Percentiles rank a stretch among this genome's conserved stretches.
phyloP scores from a whole-genome alignment of 208 protist genomes.

The Blechomonas ayalai region DNA sequence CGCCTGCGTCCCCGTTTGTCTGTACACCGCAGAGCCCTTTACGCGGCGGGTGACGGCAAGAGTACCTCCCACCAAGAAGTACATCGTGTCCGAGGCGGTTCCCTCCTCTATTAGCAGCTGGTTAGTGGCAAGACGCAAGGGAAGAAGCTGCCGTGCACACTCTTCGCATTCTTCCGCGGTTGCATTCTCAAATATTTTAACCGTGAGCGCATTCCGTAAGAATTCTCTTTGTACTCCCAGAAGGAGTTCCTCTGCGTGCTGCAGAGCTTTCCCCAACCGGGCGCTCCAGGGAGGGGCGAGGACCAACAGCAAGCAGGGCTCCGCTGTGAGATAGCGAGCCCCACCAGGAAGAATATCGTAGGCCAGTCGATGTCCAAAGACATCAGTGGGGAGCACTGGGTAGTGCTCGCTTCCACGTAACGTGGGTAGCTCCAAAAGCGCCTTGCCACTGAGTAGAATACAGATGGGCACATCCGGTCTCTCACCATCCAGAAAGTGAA shows the following conservation, averaged over 20 bases:
- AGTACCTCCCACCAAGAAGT: conserved; percentile 49
- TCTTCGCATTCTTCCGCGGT: conserved; percentile 7
- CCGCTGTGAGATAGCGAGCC: conserved; percentile 42
- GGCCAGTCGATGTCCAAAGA: conserved; percentile 39
- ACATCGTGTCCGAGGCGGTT: conserved; percentile 39
- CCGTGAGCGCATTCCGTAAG: conserved; percentile 21
- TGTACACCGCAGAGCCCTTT: conserved; percentile 5
- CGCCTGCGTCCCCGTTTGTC: no score
- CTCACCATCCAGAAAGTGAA: no score
- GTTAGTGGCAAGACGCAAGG: conserved; percentile 33
- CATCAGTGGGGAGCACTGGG: conserved; percentile 41
- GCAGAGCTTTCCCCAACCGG: conserved; percentile 5
- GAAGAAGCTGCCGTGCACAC: conserved; percentile 28
- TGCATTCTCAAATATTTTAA: conserved; percentile 20
- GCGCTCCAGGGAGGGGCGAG: conserved; percentile 12
- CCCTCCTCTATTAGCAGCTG: conserved; percentile 54
- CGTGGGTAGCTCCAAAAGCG: conserved; percentile 15
- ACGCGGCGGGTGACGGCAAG: conserved; percentile 42
- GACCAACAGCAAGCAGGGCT: conserved; percentile 33
- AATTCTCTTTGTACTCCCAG: conserved; percentile 25
- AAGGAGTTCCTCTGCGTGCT: conserved; percentile 20
- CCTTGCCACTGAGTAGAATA: conserved; percentile 33
- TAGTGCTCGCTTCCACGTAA: conserved; percentile 21
- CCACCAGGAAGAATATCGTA: conserved; percentile 33
- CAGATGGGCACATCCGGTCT: conserved; percentile 13